phyloP scores from a whole-genome alignment of 2,329 filamentous ascomycete species.

The Volutella citrinella region DNA sequence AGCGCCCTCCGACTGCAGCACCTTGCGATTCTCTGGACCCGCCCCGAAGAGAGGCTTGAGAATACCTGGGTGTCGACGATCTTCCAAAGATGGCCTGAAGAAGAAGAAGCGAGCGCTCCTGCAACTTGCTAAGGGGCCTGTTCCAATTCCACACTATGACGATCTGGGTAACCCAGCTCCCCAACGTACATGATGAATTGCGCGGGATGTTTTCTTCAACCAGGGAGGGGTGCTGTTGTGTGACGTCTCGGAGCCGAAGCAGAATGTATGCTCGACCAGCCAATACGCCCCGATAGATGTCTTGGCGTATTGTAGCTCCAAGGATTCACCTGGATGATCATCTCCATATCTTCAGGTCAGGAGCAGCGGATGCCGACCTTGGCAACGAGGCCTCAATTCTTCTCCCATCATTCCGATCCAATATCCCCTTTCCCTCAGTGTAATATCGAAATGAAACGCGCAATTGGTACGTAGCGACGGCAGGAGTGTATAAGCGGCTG shows the following conservation, averaged over 20 bases:
- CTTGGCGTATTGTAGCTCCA: slow-evolving; percentile 17
- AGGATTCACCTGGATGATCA: slow-evolving; percentile 18
- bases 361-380: slow-evolving; percentile 17
- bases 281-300: slow-evolving; percentile 21
- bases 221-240: too few species aligned
- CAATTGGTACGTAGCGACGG: too few species aligned
- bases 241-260: too few species aligned
- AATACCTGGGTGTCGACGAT: slow-evolving; percentile 26
- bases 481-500: too few species aligned
- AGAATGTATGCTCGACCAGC: slow-evolving; percentile 20
- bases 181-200: slow-evolving; percentile 24
- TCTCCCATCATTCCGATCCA: too few species aligned
- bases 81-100: slow-evolving; percentile 28
- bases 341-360: too few species aligned
- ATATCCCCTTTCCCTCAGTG: too few species aligned
- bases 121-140: slow-evolving; percentile 20
- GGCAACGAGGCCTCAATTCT: slow-evolving; percentile 12
- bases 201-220: slow-evolving; percentile 14
- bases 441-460: too few species aligned
- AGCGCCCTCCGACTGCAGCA: slow-evolving; percentile 21
- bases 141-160: slow-evolving; percentile 25
- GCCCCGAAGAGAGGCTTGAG: slow-evolving; percentile 31
- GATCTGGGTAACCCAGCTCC: slow-evolving; percentile 27
- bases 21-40: slow-evolving; percentile 17
- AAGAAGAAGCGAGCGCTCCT: slow-evolving; percentile 21